Base-by-base conservation (phyloP, 106 monocot species). In the Gastrodia elata region DNA sequence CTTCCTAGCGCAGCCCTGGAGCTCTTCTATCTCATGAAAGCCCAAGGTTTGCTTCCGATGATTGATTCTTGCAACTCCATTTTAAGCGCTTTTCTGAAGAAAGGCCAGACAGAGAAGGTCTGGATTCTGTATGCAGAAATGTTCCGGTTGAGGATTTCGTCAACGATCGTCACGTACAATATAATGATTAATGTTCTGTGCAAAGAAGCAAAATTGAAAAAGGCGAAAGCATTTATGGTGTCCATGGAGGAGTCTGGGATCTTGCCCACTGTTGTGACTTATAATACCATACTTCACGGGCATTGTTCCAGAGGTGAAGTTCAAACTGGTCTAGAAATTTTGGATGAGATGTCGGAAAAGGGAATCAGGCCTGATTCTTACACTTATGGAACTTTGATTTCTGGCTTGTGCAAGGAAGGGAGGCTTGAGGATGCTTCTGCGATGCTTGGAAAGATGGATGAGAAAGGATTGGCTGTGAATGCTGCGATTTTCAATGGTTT, bases 171-270 rank as follows among this genome's bases (percentile, higher is more conserved):
- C 44, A 96, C 95, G 30, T 96, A 80, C 79, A 96, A 96, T 46
- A 86, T 96, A 46, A 96, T 96, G 95, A 79, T 96, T 59, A 86
- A 86, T 74, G 85, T 80, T 55, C 80, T 92, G 33, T 96, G 90
- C 77, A 85, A 80, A 76, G 77, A 89, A 70, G 87, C 87, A 30
- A 96, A 96, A 77, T 65, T 90, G 37, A 82, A 57, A 56, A 92
- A 92, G 73, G 95, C 92, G 0, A 73, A 64, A 76, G 78, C 75
- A 34, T 90, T 96, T 72, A 26, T 96, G 4, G 72, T 76, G 34
- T 73, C 68, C 80, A 87, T 96, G 95, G 84, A 87, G 79, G 81
- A 70, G 4, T 84, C 39, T 0, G 88, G 91, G 0, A 26, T 88
- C 46, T 64, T 42, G 7, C 95, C 95, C 0, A 92, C 78, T 22